Percentiles rank a stretch among this genome's conserved stretches.
Conservation (phyloP, 2,329 filamentous ascomycete genomes). For the Exophiala sp. region DNA sequence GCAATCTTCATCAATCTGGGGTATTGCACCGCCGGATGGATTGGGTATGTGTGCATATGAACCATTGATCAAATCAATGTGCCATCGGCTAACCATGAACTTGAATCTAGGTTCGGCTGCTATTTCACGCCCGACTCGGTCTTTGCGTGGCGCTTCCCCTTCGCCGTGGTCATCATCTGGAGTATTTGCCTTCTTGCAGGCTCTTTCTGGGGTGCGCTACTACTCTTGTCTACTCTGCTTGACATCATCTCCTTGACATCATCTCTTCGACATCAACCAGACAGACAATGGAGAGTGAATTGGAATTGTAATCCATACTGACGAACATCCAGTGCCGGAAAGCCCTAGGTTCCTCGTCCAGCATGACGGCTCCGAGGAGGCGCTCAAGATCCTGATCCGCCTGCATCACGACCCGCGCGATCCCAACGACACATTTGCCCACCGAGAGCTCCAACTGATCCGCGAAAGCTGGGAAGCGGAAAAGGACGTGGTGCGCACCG, state of each 20-base stretch:
- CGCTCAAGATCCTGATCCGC: constrained; percentile 5
- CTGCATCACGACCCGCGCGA: constrained; percentile 11
- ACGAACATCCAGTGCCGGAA: constrained; percentile 6
- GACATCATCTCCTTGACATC: no score
- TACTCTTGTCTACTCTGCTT: not conserved
- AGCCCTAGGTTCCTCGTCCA: constrained; percentile 11
- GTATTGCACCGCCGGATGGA: constrained; percentile 38
- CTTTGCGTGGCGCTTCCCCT: constrained; percentile 12
- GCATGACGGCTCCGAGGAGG: constrained; percentile 1
- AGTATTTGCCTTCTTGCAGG: constrained; percentile 5
- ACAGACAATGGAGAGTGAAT: no score
- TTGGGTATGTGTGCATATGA: constrained; percentile 32
- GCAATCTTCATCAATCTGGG: constrained; percentile 36
- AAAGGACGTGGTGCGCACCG: not conserved
- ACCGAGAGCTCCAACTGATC: constrained; percentile 11
- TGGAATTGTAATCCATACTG: not conserved
- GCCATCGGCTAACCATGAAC: not conserved
- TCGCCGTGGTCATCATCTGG: constrained; percentile 8
- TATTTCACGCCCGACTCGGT: constrained; percentile 3
- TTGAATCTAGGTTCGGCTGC: constrained; percentile 5
- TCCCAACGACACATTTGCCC: constrained; percentile 8
- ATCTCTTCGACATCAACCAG: no score
- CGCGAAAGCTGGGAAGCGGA: constrained; percentile 5
- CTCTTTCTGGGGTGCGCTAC: constrained; percentile 4
- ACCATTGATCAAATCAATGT: no score